Evolutionary conservation across 2,329 filamentous ascomycete genomes (phyloP).

Genomic region (Ceratocystiopsis sp.): DNA sequence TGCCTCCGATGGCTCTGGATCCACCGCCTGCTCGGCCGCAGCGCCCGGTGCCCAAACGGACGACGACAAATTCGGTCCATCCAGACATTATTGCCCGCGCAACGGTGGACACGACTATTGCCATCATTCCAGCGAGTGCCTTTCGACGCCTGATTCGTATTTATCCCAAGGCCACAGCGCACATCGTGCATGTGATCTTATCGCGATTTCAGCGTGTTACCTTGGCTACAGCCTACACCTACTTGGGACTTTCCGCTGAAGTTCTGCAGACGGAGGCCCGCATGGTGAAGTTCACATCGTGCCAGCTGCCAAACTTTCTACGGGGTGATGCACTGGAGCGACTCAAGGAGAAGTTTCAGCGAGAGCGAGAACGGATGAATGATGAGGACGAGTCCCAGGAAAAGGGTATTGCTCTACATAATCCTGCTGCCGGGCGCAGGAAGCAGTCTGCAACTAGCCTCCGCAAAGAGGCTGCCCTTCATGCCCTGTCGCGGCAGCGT

Average conservation of each 20-base stretch:
- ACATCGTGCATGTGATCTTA: slow-evolving; percentile 94
- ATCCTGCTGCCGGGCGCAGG: slow-evolving; percentile 46
- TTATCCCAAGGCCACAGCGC: slow-evolving; percentile 89
- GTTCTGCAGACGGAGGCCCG: slow-evolving; percentile 83
- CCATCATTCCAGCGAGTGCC: slow-evolving; percentile 91
- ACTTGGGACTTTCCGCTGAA: slow-evolving; percentile 80
- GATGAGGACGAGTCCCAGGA: slow-evolving; percentile 50
- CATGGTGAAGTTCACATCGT: slow-evolving; percentile 84
- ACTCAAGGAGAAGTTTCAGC: slow-evolving; percentile 81
- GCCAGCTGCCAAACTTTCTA: slow-evolving; percentile 80
- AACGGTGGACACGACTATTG: slow-evolving; percentile 92
- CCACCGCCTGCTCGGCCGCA: slow-evolving; percentile 10
- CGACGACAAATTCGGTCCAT: slow-evolving; percentile 60
- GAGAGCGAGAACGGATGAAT: slow-evolving; percentile 67
- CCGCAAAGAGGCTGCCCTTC: slow-evolving; percentile 62
- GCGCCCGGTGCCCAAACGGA: slow-evolving; percentile 27
- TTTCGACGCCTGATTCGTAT: slow-evolving; percentile 84
- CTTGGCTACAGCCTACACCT: slow-evolving; percentile 83
- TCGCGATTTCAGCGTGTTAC: slow-evolving; percentile 91
- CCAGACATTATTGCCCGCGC: slow-evolving; percentile 95
- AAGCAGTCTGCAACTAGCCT: slow-evolving; percentile 58
- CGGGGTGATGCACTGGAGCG: slow-evolving; percentile 67
- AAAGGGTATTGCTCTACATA: slow-evolving; percentile 93
- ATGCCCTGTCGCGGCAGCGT: slow-evolving; percentile 37
- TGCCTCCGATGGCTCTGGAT: slow-evolving; percentile 64